Evolutionary conservation across 768 basidiomycete species (phyloP).

Genomic region (Panus rudis): DNA sequence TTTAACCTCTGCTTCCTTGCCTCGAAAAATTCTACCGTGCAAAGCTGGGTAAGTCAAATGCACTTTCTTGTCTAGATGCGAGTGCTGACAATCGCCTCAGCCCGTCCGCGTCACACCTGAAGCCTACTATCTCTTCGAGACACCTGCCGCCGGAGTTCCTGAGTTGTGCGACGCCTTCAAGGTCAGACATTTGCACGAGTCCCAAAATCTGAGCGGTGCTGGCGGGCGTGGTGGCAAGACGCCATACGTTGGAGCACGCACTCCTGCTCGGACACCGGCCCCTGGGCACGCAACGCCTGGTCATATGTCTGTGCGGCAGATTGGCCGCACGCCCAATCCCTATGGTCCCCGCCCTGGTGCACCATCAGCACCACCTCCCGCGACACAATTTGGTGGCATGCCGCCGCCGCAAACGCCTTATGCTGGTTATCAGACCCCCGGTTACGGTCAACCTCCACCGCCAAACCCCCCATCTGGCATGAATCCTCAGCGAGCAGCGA

Average conservation of each 20-base stretch:
- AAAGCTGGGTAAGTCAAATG: slow-evolving; percentile 71
- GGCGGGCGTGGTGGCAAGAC: slow-evolving; percentile 66
- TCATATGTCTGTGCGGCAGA: slow-evolving; percentile 67
- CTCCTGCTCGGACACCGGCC: slow-evolving; percentile 65
- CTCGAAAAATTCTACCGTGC: slow-evolving; percentile 83
- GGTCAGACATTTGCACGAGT: slow-evolving; percentile 76
- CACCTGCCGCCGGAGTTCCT: slow-evolving; percentile 83
- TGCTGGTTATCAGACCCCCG: slow-evolving; percentile 25
- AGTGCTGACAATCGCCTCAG: slow-evolving; percentile 30
- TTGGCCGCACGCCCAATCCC: slow-evolving; percentile 72
- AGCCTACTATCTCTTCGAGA: slow-evolving; percentile 86
- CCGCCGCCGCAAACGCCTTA: slow-evolving; percentile 28
- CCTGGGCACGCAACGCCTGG: slow-evolving; percentile 59
- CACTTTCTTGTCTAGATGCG: neutral
- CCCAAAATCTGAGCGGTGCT: slow-evolving; percentile 50
- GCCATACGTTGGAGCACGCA: slow-evolving; percentile 76
- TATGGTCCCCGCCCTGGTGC: slow-evolving; percentile 48
- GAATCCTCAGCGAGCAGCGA: slow-evolving; percentile 60
- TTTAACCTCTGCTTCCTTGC: slow-evolving; percentile 91
- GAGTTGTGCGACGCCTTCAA: slow-evolving; percentile 98
- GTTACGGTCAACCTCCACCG: slow-evolving; percentile 39
- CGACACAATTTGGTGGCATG: slow-evolving; percentile 13
- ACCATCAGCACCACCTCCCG: slow-evolving; percentile 8
- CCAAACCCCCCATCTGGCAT: slow-evolving; percentile 41
- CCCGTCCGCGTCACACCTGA: slow-evolving; percentile 83